Evolutionary conservation across 495 filamentous ascomycete genomes (phyloP).

Genomic region (Neurospora sp.): DNA sequence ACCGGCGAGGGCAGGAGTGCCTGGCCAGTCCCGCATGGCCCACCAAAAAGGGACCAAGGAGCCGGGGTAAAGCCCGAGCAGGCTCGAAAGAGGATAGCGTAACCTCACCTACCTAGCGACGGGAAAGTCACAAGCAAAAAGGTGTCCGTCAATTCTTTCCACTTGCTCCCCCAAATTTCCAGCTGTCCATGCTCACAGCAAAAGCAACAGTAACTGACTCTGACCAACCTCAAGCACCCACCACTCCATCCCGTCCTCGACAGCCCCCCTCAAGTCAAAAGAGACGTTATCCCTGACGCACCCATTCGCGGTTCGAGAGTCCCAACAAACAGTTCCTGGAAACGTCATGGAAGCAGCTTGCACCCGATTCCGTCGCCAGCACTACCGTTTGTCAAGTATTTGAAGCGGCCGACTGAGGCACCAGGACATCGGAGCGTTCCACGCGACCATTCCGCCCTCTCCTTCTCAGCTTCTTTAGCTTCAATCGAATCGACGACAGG

Average conservation of each 20-base stretch:
- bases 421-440: not conserved
- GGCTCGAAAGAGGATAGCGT: not conserved
- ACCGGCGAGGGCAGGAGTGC: not conserved
- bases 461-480: not conserved
- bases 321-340: not conserved
- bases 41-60: not conserved
- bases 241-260: not conserved
- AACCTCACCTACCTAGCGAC: not conserved
- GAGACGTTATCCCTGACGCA: not conserved
- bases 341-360: not conserved
- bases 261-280: not conserved
- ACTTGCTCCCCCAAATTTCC: not conserved
- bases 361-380: not conserved
- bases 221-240: not conserved
- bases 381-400: not conserved
- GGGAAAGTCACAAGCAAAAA: not conserved
- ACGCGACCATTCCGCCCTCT: not conserved
- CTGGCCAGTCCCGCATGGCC: not conserved
- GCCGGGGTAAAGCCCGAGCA: not conserved
- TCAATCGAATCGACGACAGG: not conserved
- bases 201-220: not conserved
- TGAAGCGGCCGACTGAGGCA: not conserved
- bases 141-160: not conserved
- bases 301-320: not conserved
- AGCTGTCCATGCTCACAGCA: not conserved